Percentiles rank a stretch among this genome's conserved stretches.
Conservation (phyloP, 78 protist species). For the Dictyostelium purpureum region DNA sequence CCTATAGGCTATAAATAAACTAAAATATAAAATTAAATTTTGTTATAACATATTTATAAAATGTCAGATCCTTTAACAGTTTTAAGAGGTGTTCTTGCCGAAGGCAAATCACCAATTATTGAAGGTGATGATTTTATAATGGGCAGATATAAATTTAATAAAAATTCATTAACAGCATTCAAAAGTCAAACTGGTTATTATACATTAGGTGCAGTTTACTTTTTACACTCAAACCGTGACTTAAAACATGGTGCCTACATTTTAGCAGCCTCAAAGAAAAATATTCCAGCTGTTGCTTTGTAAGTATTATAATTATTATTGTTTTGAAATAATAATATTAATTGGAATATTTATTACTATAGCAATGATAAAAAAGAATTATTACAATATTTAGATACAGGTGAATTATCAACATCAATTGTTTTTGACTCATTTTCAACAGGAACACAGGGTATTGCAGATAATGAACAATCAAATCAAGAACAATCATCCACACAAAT, state of each 20-base stretch:
- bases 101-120: not conserved
- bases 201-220: slow-evolving; percentile 37
- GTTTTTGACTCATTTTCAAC: slow-evolving; percentile 9
- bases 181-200: slow-evolving; percentile 18
- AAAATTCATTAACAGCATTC: slow-evolving; percentile 46
- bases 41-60: too few relatives aligned
- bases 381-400: slow-evolving; percentile 46
- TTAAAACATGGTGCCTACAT: slow-evolving; percentile 61
- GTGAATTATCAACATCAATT: slow-evolving; percentile 20
- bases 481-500: not conserved
- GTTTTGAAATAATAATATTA: not conserved
- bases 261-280: slow-evolving; percentile 19
- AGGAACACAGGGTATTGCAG: not conserved
- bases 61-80: slow-evolving; percentile 74
- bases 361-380: slow-evolving; percentile 70
- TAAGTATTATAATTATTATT: slow-evolving; percentile 12
- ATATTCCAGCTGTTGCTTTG: slow-evolving; percentile 31
- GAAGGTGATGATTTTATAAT: slow-evolving; percentile 66
- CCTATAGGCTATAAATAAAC: too few relatives aligned
- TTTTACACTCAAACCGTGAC: slow-evolving; percentile 24
- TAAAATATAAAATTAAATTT: too few relatives aligned
- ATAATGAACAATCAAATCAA: not conserved
- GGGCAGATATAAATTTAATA: slow-evolving; percentile 37
- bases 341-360: not conserved
- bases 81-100: slow-evolving; percentile 16